A percentile compares a stretch with the other conserved stretches of the same genome.
Conservation (phyloP, 2,329 filamentous ascomycete species). For the Colletotrichum sp. region DNA sequence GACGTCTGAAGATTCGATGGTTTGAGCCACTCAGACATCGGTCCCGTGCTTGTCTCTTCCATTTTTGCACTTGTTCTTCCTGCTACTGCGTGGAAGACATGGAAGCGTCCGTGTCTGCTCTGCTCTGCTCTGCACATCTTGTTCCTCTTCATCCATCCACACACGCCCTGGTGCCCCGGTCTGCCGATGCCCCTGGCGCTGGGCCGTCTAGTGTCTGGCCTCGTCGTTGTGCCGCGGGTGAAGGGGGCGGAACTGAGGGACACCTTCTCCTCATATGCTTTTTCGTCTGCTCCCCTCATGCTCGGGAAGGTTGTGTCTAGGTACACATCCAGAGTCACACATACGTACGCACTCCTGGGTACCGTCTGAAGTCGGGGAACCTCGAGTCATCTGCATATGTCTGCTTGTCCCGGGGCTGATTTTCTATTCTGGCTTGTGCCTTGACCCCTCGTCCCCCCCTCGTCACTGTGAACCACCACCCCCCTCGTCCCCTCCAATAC, state of each 20-base stretch:
- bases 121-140: not conserved
- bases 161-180: not conserved
- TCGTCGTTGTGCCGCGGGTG: slow-evolving; percentile 7
- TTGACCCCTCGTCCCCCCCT: not conserved
- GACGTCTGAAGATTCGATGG: slow-evolving; percentile 18
- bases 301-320: not conserved
- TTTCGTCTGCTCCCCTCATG: slow-evolving; percentile 9
- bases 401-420: not conserved
- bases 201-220: not conserved
- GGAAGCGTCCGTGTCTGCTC: not conserved
- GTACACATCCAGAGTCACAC: not conserved
- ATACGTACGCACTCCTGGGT: not conserved
- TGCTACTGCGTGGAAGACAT: not conserved
- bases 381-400: slow-evolving; percentile 21
- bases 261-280: slow-evolving; percentile 15
- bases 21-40: slow-evolving; percentile 6
- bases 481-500: not conserved
- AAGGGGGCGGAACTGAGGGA: not conserved
- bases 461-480: not conserved
- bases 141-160: not conserved
- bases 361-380: not conserved
- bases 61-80: not conserved
- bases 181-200: slow-evolving; percentile 12
- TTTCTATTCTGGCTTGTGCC: slow-evolving; percentile 17
- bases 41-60: not conserved